Base-by-base conservation (phyloP, 441 rosid species). In the Pelargonium cotyledonis region DNA sequence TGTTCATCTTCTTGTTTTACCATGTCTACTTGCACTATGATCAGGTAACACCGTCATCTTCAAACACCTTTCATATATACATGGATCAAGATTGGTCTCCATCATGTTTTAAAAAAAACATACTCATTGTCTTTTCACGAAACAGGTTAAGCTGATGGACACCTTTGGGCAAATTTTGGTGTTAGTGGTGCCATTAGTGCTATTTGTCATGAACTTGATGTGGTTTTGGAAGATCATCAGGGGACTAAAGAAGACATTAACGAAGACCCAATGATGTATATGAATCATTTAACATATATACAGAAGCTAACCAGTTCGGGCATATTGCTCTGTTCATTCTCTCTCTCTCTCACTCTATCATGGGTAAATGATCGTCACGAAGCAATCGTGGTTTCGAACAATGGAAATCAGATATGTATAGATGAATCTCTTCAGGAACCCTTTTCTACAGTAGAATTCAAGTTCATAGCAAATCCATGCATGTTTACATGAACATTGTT, bases 1-100 rank as follows among this genome's bases (percentile, higher is more conserved):
- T 84, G 63, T 85, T 85, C 72, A 46, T 80, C 29, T 84, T 79
- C 78, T 35, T 84, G 69, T 85, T 85, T 58, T 79, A 82, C 75
- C 89, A 84, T 6, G 64, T 85, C 63, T 80, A 78, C 78, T 75
- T 80, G 78, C 82, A 84, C 72, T 78, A 68, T 15, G 76, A 80
- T 73, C 85, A 85, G 86, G 88, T 84, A 78, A 70, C 31, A 26
- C 1, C 31, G 31, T 1, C 31, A 26, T 2, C 31, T 26, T 1
- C 31, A 26, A 1, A 26, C 31, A 26, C 31, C 31, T 26, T 26
- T 26, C 2, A 2, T 31, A 2, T 31, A 31, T 4, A 31, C 38
- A 1, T 4, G 38, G 38, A 4, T 4, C 3, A 31, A 31, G 38
- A 2, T 31, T 31, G 38, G 38, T 31, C 38, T 31, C 3, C 38